Conservation (phyloP, 805 yeast genomes). For the Candida sphagnicola region DNA sequence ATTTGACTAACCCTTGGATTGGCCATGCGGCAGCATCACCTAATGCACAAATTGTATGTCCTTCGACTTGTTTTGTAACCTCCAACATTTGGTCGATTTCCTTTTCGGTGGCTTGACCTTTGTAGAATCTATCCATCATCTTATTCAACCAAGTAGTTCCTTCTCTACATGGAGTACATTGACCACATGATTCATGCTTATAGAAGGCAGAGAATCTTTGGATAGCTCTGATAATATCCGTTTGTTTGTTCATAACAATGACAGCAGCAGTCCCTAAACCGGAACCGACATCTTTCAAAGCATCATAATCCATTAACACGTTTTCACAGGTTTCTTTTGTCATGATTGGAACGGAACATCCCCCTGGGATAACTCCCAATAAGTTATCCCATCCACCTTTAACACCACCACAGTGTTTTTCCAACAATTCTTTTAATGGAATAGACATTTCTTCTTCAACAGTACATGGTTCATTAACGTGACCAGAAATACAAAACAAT, state of each 20-base stretch:
- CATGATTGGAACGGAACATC: conserved; percentile 81
- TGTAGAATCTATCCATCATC: conserved; percentile 78
- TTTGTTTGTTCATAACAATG: conserved; percentile 83
- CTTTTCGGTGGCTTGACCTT: conserved; percentile 74
- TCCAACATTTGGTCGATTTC: conserved; percentile 85
- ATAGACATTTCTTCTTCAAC: conserved; percentile 94
- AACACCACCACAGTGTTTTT: conserved; percentile 87
- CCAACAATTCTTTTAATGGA: conserved; percentile 76
- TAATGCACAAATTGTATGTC: conserved; percentile 87
- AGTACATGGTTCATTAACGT: conserved; percentile 88
- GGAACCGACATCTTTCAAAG: conserved; percentile 77
- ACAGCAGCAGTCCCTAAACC: conserved; percentile 94
- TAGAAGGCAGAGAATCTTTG: conserved; percentile 81
- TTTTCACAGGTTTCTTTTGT: conserved; percentile 63
- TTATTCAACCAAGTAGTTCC: conserved; percentile 84
- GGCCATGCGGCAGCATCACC: conserved; percentile 97
- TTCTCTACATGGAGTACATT: conserved; percentile 93
- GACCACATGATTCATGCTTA: conserved; percentile 92
- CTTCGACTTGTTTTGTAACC: conserved; percentile 82
- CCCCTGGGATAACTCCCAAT: conserved; percentile 86
- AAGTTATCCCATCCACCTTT: conserved; percentile 92
- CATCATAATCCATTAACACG: conserved; percentile 84
- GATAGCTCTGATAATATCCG: conserved; percentile 81
- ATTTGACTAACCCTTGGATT: conserved; percentile 80
- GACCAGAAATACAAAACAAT: conserved; percentile 83